Conservation (phyloP, 2,329 filamentous ascomycete species). For the Alternaria burnsii region DNA sequence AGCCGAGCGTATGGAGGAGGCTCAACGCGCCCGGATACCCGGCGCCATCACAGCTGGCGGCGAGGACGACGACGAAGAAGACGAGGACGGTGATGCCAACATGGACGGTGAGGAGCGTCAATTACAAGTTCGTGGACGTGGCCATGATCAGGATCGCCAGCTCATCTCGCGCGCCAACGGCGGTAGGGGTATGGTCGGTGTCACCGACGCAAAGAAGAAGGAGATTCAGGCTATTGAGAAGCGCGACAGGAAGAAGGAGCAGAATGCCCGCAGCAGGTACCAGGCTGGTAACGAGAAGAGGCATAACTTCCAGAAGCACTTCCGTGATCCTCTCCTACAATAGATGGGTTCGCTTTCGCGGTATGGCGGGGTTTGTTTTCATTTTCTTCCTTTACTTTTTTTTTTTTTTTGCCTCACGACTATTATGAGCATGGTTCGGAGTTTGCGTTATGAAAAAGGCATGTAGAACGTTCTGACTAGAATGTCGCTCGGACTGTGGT, state of each 20-base stretch:
- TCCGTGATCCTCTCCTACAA: slow-evolving; percentile 66
- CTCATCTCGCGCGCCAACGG: slow-evolving; percentile 73
- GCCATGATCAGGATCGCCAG: slow-evolving; percentile 43
- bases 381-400: background rate
- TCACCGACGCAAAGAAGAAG: slow-evolving; percentile 76
- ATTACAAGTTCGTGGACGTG: slow-evolving; percentile 31
- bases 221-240: slow-evolving; percentile 73
- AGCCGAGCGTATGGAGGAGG: slow-evolving; percentile 73
- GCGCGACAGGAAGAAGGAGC: slow-evolving; percentile 71
- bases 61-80: slow-evolving; percentile 53
- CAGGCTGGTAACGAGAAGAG: slow-evolving; percentile 76
- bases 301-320: slow-evolving; percentile 81
- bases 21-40: slow-evolving; percentile 61
- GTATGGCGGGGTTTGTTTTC: background rate
- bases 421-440: background rate
- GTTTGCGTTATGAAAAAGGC: background rate
- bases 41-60: slow-evolving; percentile 60
- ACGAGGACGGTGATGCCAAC: slow-evolving; percentile 52
- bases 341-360: slow-evolving; percentile 31
- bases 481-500: background rate
- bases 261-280: slow-evolving; percentile 65
- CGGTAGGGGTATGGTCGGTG: slow-evolving; percentile 79
- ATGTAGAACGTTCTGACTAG: background rate
- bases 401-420: background rate
- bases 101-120: slow-evolving; percentile 38